These are phyloP conservation scores for Tetrahymena elliotti DNA, from an alignment of 73 alveolate species.

Conservation along the genomic window DNA sequence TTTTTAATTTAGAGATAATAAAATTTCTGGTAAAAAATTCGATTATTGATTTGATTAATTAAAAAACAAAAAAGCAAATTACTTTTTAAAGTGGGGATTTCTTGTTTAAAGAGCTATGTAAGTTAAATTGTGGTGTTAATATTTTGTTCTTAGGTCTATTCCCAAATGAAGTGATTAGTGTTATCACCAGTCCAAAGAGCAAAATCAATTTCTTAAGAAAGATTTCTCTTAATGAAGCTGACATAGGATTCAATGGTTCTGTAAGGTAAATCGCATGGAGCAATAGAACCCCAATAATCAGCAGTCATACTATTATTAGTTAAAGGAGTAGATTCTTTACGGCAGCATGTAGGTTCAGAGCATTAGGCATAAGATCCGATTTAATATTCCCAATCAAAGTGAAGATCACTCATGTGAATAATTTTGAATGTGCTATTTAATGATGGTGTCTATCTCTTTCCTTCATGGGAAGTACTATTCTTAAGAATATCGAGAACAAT, in stretches of 20 bases:
- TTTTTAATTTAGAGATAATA: not conserved
- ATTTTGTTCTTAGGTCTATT: slow-evolving; percentile 50
- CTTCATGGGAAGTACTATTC: not conserved
- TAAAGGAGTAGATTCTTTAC: slow-evolving; percentile 49
- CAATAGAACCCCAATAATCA: slow-evolving; percentile 63
- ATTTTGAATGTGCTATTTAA: slow-evolving; percentile 46
- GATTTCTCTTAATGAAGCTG: slow-evolving; percentile 48
- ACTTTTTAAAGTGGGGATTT: not conserved
- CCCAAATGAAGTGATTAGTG: slow-evolving; percentile 65
- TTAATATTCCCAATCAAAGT: slow-evolving; percentile 59
- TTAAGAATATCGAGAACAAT: not conserved
- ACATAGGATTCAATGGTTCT: slow-evolving; percentile 57
- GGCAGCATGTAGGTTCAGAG: slow-evolving; percentile 58
- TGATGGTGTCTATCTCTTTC: slow-evolving; percentile 8
- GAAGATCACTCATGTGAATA: slow-evolving; percentile 71
- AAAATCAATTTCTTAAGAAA: slow-evolving; percentile 45
- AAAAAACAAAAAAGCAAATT: not conserved
- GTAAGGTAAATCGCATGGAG: slow-evolving; percentile 63
- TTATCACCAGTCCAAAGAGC: slow-evolving; percentile 73
- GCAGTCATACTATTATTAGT: slow-evolving; percentile 32
- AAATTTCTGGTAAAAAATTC: not conserved
- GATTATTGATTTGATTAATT: not conserved
- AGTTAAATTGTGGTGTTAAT: slow-evolving; percentile 7
- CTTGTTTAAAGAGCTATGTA: not conserved
- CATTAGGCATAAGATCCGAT: slow-evolving; percentile 62